A percentile compares a stretch with the other conserved stretches of the same genome.
Conservation (phyloP, 768 basidiomycete species). For the Rhizopogon vesiculosus region DNA sequence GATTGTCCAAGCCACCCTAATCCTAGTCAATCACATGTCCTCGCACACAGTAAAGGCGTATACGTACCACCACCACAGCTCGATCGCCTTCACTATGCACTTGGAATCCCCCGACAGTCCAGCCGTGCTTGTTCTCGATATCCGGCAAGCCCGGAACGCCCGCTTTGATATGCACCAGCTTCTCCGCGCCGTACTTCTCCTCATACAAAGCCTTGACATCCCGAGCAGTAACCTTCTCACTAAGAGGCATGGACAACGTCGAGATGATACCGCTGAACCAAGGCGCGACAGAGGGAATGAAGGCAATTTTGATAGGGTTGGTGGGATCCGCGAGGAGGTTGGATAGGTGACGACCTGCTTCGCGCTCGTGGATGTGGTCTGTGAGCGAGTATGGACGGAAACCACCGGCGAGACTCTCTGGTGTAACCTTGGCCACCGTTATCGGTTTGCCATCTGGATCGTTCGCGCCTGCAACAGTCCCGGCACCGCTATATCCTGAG, state of each 20-base stretch:
- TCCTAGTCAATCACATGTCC: neutral
- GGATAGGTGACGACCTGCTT: conserved; percentile 83
- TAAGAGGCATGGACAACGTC: conserved; percentile 79
- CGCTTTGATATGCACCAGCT: conserved; percentile 61
- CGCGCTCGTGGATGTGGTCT: conserved; percentile 98
- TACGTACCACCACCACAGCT: conserved; percentile 87
- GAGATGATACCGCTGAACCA: conserved; percentile 98
- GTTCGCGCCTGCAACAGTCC: conserved; percentile 67
- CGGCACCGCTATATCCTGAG: conserved; percentile 94
- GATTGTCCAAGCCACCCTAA: conserved; percentile 91
- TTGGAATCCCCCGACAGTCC: conserved; percentile 90
- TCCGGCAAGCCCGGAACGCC: conserved; percentile 72
- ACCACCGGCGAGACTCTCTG: conserved; percentile 70
- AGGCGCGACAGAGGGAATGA: conserved; percentile 82
- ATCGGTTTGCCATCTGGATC: conserved; percentile 66
- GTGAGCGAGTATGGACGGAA: conserved; percentile 87
- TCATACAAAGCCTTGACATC: conserved; percentile 74
- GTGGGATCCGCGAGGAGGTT: conserved; percentile 38
- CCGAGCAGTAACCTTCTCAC: conserved; percentile 56
- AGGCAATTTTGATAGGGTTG: conserved; percentile 58
- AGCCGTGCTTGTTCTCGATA: conserved; percentile 81
- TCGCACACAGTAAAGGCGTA: neutral
- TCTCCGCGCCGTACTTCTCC: conserved; percentile 71
- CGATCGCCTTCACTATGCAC: conserved; percentile 85
- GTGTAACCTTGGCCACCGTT: conserved; percentile 77